Evolutionary conservation across 495 filamentous ascomycete species (phyloP).

Genomic region (Penicillium waksmanii): DNA sequence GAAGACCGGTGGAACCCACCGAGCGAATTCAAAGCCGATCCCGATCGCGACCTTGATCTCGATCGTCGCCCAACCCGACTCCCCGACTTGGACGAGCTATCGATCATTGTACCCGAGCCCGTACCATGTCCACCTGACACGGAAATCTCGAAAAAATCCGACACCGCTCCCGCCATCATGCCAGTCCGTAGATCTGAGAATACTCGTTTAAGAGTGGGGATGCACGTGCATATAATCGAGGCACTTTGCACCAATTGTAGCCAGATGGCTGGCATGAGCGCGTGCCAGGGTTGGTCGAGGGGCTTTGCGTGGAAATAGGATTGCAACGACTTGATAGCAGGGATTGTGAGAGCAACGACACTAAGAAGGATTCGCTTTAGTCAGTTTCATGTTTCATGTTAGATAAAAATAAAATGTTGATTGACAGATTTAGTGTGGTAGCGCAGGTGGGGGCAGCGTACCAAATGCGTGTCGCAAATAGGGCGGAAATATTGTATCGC

Average conservation of each 20-base stretch:
- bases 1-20: background rate
- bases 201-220: constrained; percentile 21
- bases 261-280: constrained; percentile 22
- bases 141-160: constrained; percentile 20
- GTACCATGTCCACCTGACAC: constrained; percentile 10
- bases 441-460: constrained; percentile 1
- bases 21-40: background rate
- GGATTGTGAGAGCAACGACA: constrained; percentile 14
- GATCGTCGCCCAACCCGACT: constrained; percentile 3
- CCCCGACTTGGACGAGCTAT: constrained; percentile 5
- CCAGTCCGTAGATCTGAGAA: constrained; percentile 22
- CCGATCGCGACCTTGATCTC: background rate
- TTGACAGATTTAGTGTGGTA: no score
- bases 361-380: constrained; percentile 6
- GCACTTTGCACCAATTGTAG: constrained; percentile 19
- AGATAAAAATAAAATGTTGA: no score
- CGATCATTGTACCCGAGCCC: background rate
- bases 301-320: constrained; percentile 4
- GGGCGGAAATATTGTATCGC: constrained; percentile 12
- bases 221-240: constrained; percentile 21
- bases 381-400: background rate
- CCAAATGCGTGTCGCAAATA: constrained; percentile 17
- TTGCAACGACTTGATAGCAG: constrained; percentile 9
- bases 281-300: constrained; percentile 11
- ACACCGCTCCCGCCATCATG: constrained; percentile 22